Evolutionary conservation across 2,329 filamentous ascomycete species (phyloP).

Genomic region (Venturia nashicola): DNA sequence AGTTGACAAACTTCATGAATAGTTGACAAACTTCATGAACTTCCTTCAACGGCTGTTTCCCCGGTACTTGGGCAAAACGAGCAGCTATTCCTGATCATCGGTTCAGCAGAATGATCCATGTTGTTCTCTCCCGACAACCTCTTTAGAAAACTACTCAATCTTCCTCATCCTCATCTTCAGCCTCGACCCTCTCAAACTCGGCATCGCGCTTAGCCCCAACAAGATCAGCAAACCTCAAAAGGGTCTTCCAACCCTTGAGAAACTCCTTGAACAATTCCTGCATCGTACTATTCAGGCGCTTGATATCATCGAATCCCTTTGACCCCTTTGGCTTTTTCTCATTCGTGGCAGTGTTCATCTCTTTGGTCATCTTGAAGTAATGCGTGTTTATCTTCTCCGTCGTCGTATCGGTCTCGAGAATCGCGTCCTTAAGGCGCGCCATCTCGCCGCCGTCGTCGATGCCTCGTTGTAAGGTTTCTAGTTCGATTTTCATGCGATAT

Average conservation of each 20-base stretch:
- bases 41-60: too few relatives aligned
- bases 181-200: neutral
- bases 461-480: neutral
- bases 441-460: neutral
- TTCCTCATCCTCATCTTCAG: neutral
- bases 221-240: neutral
- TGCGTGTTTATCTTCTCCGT: neutral
- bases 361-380: neutral
- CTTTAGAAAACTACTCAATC: neutral
- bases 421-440: neutral
- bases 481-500: neutral
- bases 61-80: too few relatives aligned
- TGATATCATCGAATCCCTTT: neutral
- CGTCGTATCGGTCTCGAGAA: neutral
- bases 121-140: too few relatives aligned
- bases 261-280: neutral
- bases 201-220: neutral
- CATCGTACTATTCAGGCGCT: neutral
- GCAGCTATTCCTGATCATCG: too few relatives aligned
- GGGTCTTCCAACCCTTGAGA: neutral
- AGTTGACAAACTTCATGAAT: too few relatives aligned
- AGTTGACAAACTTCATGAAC: too few relatives aligned
- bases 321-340: neutral
- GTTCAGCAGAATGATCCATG: too few relatives aligned
- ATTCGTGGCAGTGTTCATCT: neutral